phyloP scores from a whole-genome alignment of 2,329 filamentous ascomycete species.

The Drechslera avenae region DNA sequence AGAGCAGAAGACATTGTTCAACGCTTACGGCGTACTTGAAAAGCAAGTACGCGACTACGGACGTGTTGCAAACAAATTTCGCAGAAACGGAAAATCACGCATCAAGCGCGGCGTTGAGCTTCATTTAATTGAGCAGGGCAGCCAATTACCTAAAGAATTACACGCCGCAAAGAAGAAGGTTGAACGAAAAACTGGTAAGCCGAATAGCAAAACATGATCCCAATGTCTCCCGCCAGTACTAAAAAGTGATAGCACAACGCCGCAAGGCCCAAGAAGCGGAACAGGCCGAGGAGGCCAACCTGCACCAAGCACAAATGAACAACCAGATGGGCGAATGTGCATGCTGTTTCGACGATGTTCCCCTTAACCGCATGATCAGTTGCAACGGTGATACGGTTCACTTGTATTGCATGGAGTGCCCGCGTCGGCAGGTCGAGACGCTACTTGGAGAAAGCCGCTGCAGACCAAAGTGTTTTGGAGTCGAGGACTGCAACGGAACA shows the following conservation, averaged over 20 bases:
- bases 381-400: slow-evolving; percentile 67
- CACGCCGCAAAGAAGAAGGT: slow-evolving; percentile 37
- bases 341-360: slow-evolving; percentile 72
- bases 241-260: slow-evolving; percentile 29
- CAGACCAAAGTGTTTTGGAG: slow-evolving; percentile 72
- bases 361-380: slow-evolving; percentile 69
- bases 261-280: slow-evolving; percentile 29
- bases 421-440: slow-evolving; percentile 67
- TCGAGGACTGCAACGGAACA: slow-evolving; percentile 59
- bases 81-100: slow-evolving; percentile 28
- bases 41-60: slow-evolving; percentile 33
- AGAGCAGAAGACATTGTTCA: slow-evolving; percentile 45
- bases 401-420: slow-evolving; percentile 73
- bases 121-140: slow-evolving; percentile 29
- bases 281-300: slow-evolving; percentile 45
- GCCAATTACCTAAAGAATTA: slow-evolving; percentile 38
- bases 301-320: slow-evolving; percentile 28
- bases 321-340: slow-evolving; percentile 67
- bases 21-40: slow-evolving; percentile 45
- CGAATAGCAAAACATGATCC: no score
- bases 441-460: slow-evolving; percentile 73
- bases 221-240: background rate
- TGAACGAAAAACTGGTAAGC: slow-evolving; percentile 28
- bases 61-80: slow-evolving; percentile 18
- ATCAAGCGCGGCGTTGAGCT: slow-evolving; percentile 24